These are phyloP conservation scores for Hemisphaericaspora xylanilytica DNA, from an alignment of 1,139 yeast genomes.

Conservation along the genomic window DNA sequence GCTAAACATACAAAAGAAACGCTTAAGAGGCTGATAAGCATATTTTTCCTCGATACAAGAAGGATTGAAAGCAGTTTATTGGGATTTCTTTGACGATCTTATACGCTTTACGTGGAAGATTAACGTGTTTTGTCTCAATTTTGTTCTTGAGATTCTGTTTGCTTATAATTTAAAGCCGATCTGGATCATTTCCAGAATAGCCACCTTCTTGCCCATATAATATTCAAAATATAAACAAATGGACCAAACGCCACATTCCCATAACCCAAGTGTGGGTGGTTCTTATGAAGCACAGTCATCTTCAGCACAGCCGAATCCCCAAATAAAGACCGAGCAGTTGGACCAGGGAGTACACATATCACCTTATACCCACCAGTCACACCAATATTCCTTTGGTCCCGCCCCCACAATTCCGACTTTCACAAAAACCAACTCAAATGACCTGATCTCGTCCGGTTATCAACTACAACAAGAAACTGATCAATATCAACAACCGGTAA, in stretches of 20 bases:
- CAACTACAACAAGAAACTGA: conserved; percentile 5
- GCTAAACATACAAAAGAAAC: not conserved
- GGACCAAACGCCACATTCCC: conserved; percentile 4
- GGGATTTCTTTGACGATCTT: not conserved
- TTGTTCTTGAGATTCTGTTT: not conserved
- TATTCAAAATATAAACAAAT: not conserved
- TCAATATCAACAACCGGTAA: conserved; percentile 4
- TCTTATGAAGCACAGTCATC: conserved; percentile 2
- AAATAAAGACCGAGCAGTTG: not conserved
- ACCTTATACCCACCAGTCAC: conserved; percentile 5
- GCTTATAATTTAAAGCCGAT: not conserved
- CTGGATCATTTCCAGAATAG: too few relatives aligned
- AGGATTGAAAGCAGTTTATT: not conserved
- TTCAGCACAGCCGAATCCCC: not conserved
- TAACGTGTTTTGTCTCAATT: conserved; percentile 1
- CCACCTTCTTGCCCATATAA: not conserved
- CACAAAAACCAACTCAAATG: not conserved
- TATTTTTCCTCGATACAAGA: not conserved
- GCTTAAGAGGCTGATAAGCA: not conserved
- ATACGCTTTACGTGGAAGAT: not conserved
- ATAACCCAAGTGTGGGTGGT: not conserved
- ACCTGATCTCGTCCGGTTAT: not conserved
- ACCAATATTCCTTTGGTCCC: conserved; percentile 1
- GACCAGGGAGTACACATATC: conserved; percentile 1
- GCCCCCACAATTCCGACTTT: not conserved